Percentiles rank a stretch among this genome's conserved stretches.
These are phyloP conservation scores for Tetragonia tetragonoides DNA, from an alignment of 148 eudicot species.

Conservation along the genomic window DNA sequence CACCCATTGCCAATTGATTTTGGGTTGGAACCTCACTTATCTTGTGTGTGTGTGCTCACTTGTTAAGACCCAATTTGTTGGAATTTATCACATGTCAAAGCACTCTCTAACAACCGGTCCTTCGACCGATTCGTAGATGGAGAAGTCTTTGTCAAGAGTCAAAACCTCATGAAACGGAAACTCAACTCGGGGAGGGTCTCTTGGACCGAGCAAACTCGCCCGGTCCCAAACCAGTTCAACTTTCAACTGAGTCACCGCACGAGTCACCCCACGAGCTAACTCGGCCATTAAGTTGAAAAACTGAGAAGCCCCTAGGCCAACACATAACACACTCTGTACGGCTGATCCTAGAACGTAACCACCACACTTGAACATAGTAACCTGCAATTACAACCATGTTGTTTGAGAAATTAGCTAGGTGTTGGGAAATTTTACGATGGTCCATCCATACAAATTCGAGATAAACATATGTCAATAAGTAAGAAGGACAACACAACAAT, in stretches of 20 bases:
- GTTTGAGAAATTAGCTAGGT: too few species aligned
- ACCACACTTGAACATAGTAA: conserved; percentile 55
- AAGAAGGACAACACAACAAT: too few species aligned
- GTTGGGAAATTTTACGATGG: too few species aligned
- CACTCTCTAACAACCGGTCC: conserved; percentile 42
- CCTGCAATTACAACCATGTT: too few species aligned
- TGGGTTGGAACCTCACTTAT: too few species aligned
- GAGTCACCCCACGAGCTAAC: conserved; percentile 57
- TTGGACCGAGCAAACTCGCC: conserved; percentile 46
- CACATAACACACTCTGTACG: conserved; percentile 53
- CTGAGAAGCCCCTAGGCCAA: conserved; percentile 62
- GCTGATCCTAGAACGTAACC: conserved; percentile 62
- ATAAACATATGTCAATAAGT: too few species aligned
- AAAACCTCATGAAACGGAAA: conserved; percentile 49
- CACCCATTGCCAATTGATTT: too few species aligned
- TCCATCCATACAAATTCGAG: too few species aligned
- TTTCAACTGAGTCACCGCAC: conserved; percentile 12
- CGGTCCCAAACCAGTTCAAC: conserved; percentile 65
- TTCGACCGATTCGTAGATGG: conserved; percentile 25
- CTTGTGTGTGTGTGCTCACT: too few species aligned
- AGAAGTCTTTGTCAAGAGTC: conserved; percentile 36
- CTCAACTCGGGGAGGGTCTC: conserved; percentile 46
- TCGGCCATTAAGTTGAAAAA: conserved; percentile 59
- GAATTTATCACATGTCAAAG: conserved; percentile 42
- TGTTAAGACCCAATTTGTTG: too few species aligned